Base-by-base conservation (phyloP, 306 rosid genomes). In the Fragaria ananassa region DNA sequence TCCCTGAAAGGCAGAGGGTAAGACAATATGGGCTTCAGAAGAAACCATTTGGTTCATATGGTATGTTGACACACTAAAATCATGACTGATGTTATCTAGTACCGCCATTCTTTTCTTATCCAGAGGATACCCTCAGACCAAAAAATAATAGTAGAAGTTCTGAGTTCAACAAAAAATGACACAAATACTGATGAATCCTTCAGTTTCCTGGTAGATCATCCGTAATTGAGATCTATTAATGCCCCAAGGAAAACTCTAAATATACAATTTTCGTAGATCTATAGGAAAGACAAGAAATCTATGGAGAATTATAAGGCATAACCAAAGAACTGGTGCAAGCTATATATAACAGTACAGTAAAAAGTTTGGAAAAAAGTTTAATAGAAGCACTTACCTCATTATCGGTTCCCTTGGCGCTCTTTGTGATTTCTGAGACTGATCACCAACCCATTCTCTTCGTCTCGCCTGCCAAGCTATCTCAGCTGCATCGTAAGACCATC, bases 361-460 rank as follows among this genome's bases (percentile, higher is more conserved):
- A 49, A 69, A 70, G 31, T 46, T 46, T 27, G 13, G 21, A 70
- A 67, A 35, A 25, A 51, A 27, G 21, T 62, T 29, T 21, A 70
- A 76, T 12, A 66, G 44, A 74, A 49, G 76, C 49, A 56, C 31
- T 44, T 81, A 89, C 93, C 97, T 89, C 89, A 86, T 72, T 60
- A 89, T 76, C 42, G 88, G 86, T 76, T 89, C 92, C 76, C 80
- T 78, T 50, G 84, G 85, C 3, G 77, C 72, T 84, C 77, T 83
- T 71, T 15, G 84, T 44, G 76, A 25, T 13, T 77, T 86, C 61
- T 76, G 80, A 58, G 89, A 81, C 57, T 21, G 80, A 76, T 86
- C 80, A 39, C 92, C 93, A 12, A 84, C 81, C 92, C 96, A 91
- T 85, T 87, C 87, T 71, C 61, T 89, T 81, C 96, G 83, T 75